Evolutionary conservation across 805 yeast species (phyloP).

Genomic region (Maudiozyma turicensis): DNA sequence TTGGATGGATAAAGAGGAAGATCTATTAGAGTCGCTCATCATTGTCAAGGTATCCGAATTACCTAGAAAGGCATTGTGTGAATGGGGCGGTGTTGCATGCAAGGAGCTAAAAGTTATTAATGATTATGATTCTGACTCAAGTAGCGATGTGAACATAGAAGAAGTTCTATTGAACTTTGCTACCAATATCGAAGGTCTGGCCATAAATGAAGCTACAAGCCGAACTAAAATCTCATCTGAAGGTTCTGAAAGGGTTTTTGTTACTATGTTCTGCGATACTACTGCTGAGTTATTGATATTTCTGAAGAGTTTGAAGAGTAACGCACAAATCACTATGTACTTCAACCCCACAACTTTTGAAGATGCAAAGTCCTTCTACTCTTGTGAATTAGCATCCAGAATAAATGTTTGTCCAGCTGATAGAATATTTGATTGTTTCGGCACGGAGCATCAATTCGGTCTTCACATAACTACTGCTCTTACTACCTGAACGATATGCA

Average conservation of each 20-base stretch:
- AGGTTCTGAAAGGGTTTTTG: constrained; percentile 6
- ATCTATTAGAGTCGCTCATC: constrained; percentile 29
- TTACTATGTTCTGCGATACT: constrained; percentile 15
- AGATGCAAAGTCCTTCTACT: neutral
- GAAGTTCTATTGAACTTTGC: neutral
- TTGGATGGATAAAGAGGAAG: constrained; percentile 20
- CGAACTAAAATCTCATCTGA: neutral
- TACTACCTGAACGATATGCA: neutral
- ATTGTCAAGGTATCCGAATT: constrained; percentile 47
- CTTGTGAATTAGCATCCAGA: neutral
- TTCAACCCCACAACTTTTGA: constrained; percentile 5
- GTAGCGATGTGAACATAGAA: constrained; percentile 25
- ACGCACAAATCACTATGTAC: constrained; percentile 14
- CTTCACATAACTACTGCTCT: constrained; percentile 7
- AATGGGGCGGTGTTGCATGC: constrained; percentile 63
- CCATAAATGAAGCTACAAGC: neutral
- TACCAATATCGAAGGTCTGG: neutral
- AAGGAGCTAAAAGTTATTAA: constrained; percentile 30
- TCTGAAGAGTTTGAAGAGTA: neutral
- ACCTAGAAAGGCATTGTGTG: constrained; percentile 58
- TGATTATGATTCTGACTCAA: constrained; percentile 29
- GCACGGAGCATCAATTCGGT: constrained; percentile 13
- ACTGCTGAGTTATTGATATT: constrained; percentile 4
- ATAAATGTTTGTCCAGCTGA: constrained; percentile 15
- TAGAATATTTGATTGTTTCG: constrained; percentile 19